A percentile compares a stretch with the other conserved stretches of the same genome.
These are phyloP conservation scores for Aureobasidium leucospermi DNA, from an alignment of 2,329 filamentous ascomycete genomes.

Conservation along the genomic window DNA sequence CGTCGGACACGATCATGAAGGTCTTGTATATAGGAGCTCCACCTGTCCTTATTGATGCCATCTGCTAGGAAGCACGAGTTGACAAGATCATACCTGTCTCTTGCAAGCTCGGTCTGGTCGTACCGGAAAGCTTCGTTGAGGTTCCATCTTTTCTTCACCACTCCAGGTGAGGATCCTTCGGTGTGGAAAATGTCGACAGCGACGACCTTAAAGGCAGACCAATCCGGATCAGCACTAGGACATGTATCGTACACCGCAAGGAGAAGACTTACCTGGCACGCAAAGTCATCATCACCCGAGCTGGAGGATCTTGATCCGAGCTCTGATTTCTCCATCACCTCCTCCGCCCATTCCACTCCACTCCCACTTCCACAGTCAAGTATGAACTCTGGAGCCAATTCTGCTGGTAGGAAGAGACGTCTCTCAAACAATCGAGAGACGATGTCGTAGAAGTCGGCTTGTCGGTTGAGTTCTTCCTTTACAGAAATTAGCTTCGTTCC, in stretches of 20 bases:
- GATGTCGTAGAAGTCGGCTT: constrained; percentile 24
- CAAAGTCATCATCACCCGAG: constrained; percentile 2
- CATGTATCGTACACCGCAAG: neutral
- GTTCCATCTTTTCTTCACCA: constrained; percentile 26
- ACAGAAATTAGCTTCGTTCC: neutral
- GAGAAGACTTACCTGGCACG: constrained; percentile 16
- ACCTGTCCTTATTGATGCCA: constrained; percentile 65
- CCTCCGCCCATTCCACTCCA: constrained; percentile 26
- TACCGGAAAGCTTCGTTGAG: constrained; percentile 26
- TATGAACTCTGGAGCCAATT: constrained; percentile 20
- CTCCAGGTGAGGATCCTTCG: constrained; percentile 16
- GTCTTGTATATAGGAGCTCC: constrained; percentile 69
- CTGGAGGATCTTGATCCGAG: constrained; percentile 13
- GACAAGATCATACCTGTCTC: constrained; percentile 67
- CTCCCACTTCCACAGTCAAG: constrained; percentile 29
- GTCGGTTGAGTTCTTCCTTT: constrained; percentile 23
- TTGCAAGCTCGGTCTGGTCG: constrained; percentile 19
- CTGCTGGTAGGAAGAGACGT: constrained; percentile 19
- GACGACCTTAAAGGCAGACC: constrained; percentile 19
- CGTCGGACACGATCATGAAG: constrained; percentile 64
- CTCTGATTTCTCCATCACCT: constrained; percentile 28
- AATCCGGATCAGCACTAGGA: neutral
- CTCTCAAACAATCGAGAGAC: constrained; percentile 21
- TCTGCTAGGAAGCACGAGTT: constrained; percentile 67
- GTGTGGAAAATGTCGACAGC: constrained; percentile 28